phyloP scores from a whole-genome alignment of 2,329 filamentous ascomycete genomes.

The Ophiostoma pallidulum region DNA sequence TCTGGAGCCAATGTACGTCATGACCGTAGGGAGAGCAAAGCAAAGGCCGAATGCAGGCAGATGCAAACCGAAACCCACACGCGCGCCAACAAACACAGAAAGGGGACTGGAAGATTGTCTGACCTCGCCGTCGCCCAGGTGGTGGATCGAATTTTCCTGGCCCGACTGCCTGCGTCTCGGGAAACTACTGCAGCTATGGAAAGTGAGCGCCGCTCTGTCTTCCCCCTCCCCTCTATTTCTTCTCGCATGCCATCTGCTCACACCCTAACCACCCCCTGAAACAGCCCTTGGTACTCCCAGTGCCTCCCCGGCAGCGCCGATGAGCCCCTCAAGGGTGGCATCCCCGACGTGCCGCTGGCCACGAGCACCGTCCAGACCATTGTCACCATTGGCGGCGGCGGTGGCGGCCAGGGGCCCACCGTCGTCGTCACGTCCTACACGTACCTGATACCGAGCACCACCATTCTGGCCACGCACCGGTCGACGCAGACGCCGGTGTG shows the following conservation, averaged over 20 bases:
- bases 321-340: conserved; percentile 1
- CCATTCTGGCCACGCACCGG: conserved; percentile 1
- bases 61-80: no score
- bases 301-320: conserved; percentile 9
- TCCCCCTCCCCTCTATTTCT: no score
- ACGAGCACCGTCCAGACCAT: conserved; percentile 10
- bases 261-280: no score
- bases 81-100: background rate
- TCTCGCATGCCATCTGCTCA: no score
- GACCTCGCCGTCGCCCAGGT: no score
- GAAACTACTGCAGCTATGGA: conserved; percentile 7
- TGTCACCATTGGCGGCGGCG: conserved; percentile 5
- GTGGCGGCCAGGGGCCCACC: conserved; percentile 1
- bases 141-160: background rate
- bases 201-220: background rate
- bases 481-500: background rate
- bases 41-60: background rate
- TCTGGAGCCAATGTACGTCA: conserved; percentile 6
- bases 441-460: conserved; percentile 8
- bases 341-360: conserved; percentile 8
- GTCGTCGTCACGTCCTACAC: conserved; percentile 10
- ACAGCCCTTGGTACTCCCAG: conserved; percentile 14
- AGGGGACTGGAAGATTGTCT: no score
- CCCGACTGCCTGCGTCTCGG: background rate
- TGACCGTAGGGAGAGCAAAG: background rate